phyloP scores from a whole-genome alignment of 306 rosid species.

The Cucumis melo region DNA sequence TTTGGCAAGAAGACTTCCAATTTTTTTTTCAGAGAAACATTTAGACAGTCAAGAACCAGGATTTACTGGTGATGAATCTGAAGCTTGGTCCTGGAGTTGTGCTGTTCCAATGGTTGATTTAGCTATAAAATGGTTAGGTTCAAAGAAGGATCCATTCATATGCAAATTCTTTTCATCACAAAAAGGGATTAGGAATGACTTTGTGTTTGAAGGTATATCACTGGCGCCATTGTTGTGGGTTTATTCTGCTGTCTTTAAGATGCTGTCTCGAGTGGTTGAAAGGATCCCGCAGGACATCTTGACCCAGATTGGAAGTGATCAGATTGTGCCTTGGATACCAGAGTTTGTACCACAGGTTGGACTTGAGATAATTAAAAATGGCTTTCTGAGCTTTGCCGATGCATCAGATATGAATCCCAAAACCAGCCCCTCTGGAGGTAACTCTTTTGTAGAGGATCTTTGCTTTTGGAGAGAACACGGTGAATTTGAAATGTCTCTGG shows the following conservation, averaged over 20 bases:
- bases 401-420: conserved; percentile 19
- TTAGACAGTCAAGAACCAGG: conserved; percentile 20
- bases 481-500: conserved; percentile 55
- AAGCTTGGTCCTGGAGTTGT: conserved; percentile 87
- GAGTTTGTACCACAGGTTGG: conserved; percentile 84
- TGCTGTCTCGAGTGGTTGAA: conserved; percentile 65
- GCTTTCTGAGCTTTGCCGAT: conserved; percentile 31
- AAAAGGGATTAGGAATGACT: conserved; percentile 18
- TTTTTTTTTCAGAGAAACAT: conserved; percentile 41
- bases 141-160: conserved; percentile 39
- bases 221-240: conserved; percentile 60
- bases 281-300: conserved; percentile 40
- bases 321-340: conserved; percentile 75
- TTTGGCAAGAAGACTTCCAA: conserved; percentile 71
- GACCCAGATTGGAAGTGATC: conserved; percentile 21
- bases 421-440: conserved; percentile 17
- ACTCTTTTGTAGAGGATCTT: conserved; percentile 50
- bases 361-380: conserved; percentile 50
- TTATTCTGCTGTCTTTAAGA: conserved; percentile 49
- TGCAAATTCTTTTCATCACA: conserved; percentile 30
- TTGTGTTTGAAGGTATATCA: conserved; percentile 15
- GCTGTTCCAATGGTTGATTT: conserved; percentile 82
- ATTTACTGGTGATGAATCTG: conserved; percentile 28
- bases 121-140: conserved; percentile 73
- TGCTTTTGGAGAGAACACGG: conserved; percentile 43